Base-by-base conservation (phyloP, 345 rosid genomes). In the Nephelium lappaceum region DNA sequence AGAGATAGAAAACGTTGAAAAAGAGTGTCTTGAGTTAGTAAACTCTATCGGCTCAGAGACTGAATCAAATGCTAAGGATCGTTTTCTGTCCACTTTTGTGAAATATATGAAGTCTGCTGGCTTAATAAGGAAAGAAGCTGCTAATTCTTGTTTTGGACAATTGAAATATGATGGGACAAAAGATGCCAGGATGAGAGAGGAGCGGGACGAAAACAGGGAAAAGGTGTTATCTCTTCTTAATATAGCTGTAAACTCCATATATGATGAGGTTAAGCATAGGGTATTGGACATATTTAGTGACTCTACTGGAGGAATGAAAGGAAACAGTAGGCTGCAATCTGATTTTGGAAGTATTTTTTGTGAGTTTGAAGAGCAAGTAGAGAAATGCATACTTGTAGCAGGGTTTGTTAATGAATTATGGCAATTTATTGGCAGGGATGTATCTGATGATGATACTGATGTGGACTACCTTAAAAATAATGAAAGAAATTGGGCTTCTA, bases 291-390 rank as follows among this genome's bases (percentile, higher is more conserved):
- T 85, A 69, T 82, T 85, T 77, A 82, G 81, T 72, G 79, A 80
- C 81, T 73, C 83, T 62, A 63, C n/a, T 72, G 82, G 86, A 74
- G 82, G 81, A 80, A 85, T 77, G 57, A 84, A 82, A 64, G 80
- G 80, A 76, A 80, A 72, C 70, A 81, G 78, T 49, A 78, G 69
- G 64, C 81, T 77, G 39, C 84, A 63, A 76, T 84, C 73, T 42
- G 88, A 87, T 71, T 80, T 83, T 81, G 87, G 91, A 79, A 82
- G 80, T 71, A 72, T 83, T 61, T 85, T 87, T 84, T 76, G 85
- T 83, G 86, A 75, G 80, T 86, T 93, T 69, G 96, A 91, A 81
- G 95, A 86, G 87, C 98, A 88, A 79, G 91, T 93, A 77, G 97
- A 93, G 83, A 95, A 86, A 87, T 91, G 95, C 80, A 63, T 85